Conservation (phyloP, 768 basidiomycete genomes). For the Strobilomyces dryophilus region DNA sequence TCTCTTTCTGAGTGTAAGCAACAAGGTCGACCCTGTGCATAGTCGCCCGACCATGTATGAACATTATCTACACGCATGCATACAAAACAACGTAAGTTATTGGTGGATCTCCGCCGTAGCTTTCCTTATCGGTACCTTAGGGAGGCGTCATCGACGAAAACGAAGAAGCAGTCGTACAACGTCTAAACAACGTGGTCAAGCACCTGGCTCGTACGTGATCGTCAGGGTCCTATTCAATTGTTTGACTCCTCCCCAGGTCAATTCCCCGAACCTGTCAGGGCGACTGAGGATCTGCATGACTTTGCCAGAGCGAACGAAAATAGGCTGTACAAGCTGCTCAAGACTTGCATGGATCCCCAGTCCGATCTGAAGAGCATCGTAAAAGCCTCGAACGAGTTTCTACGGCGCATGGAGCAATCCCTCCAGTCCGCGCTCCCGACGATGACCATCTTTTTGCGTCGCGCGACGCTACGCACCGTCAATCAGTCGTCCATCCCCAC, state of each 20-base stretch:
- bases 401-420: conserved; percentile 69
- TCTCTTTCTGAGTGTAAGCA: not conserved
- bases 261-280: conserved; percentile 70
- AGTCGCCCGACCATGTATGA: conserved; percentile 73
- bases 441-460: conserved; percentile 65
- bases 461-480: conserved; percentile 65
- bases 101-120: not conserved
- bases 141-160: conserved; percentile 88
- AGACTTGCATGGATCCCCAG: conserved; percentile 77
- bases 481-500: conserved; percentile 85
- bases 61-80: conserved; percentile 66
- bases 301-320: conserved; percentile 89
- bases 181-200: conserved; percentile 52
- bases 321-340: conserved; percentile 80
- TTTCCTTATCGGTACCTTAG: conserved; percentile 36
- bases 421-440: conserved; percentile 59
- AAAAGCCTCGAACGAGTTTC: conserved; percentile 81
- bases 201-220: conserved; percentile 56
- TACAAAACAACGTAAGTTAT: conserved; percentile 76
- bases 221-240: not conserved
- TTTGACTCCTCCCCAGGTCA: conserved; percentile 32
- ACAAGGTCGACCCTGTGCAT: conserved; percentile 4
- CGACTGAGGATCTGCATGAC: conserved; percentile 66
- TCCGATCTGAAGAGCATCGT: conserved; percentile 76
- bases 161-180: conserved; percentile 57